phyloP scores from a whole-genome alignment of 108 stramenopile genomes.

The Aurantiochytrium sp. region DNA sequence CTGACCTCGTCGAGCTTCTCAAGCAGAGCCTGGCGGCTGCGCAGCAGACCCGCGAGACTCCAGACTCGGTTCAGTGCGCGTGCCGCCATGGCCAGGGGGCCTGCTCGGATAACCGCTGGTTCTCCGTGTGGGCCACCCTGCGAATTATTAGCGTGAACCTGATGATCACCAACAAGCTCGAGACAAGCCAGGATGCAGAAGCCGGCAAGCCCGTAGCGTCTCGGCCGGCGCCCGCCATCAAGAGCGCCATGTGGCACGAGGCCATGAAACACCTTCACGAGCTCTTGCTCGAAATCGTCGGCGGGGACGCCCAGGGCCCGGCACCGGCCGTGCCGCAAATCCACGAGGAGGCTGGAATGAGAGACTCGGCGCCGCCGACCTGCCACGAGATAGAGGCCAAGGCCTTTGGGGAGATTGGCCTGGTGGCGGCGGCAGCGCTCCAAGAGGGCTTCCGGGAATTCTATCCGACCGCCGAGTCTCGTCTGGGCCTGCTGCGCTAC shows the following conservation, averaged over 20 bases:
- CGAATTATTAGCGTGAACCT: background rate
- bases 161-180: background rate
- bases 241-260: too few species aligned
- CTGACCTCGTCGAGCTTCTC: background rate
- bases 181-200: background rate
- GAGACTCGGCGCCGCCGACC: background rate
- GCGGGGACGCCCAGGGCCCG: too few species aligned
- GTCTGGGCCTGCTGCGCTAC: background rate
- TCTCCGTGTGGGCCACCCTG: background rate
- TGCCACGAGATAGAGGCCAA: background rate
- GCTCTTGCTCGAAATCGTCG: background rate
- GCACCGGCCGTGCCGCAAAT: too few species aligned
- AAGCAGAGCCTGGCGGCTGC: background rate
- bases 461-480: background rate
- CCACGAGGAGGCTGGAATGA: too few species aligned
- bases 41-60: background rate
- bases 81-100: background rate
- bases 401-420: background rate
- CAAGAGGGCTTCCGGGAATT: background rate
- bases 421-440: background rate
- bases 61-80: background rate
- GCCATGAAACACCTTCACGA: background rate
- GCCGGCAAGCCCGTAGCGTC: background rate
- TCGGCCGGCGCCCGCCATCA: too few species aligned
- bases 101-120: background rate